These are phyloP conservation scores for Tuber borchii DNA, from an alignment of 495 filamentous ascomycete genomes.

Conservation along the genomic window DNA sequence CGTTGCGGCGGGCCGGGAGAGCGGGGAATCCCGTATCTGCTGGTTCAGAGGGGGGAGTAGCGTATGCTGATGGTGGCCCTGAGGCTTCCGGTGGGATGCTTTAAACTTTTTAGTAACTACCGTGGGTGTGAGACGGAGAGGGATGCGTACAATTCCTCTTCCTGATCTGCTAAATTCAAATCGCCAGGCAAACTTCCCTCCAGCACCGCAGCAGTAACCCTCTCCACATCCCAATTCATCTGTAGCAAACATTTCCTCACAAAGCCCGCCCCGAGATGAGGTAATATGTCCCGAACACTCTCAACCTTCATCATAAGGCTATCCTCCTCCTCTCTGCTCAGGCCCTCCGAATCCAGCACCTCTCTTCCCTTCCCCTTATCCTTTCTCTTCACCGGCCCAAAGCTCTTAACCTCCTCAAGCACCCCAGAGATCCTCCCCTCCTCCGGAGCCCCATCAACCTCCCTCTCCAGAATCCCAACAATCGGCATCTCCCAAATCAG, in stretches of 20 bases:
- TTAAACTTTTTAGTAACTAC: conserved; percentile 44
- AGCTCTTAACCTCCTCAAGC: conserved; percentile 21
- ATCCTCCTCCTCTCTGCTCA: conserved; percentile 55
- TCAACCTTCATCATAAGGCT: conserved; percentile 77
- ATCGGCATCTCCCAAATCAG: conserved; percentile 24
- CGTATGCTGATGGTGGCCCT: conserved; percentile 44
- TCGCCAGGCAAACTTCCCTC: conserved; percentile 68
- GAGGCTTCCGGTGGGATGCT: conserved; percentile 42
- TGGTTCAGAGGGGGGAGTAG: conserved; percentile 27
- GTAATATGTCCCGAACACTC: conserved; percentile 88
- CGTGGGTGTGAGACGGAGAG: background rate
- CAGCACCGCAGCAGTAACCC: conserved; percentile 73
- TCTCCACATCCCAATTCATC: conserved; percentile 69
- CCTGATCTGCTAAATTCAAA: conserved; percentile 49
- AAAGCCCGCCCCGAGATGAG: conserved; percentile 78
- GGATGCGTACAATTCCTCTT: conserved; percentile 49
- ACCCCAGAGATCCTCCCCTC: conserved; percentile 21
- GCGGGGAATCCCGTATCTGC: conserved; percentile 7
- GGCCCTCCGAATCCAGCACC: conserved; percentile 46
- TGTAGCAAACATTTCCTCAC: conserved; percentile 70
- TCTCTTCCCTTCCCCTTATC: conserved; percentile 65
- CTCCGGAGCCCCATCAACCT: conserved; percentile 17
- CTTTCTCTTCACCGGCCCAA: conserved; percentile 18
- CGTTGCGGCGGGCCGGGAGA: conserved; percentile 53
- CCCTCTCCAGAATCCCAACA: conserved; percentile 15